Evolutionary conservation across 106 monocot genomes (phyloP), one percentile per base, ranked within the genome.

Genomic region (Triglochin maritima): DNA sequence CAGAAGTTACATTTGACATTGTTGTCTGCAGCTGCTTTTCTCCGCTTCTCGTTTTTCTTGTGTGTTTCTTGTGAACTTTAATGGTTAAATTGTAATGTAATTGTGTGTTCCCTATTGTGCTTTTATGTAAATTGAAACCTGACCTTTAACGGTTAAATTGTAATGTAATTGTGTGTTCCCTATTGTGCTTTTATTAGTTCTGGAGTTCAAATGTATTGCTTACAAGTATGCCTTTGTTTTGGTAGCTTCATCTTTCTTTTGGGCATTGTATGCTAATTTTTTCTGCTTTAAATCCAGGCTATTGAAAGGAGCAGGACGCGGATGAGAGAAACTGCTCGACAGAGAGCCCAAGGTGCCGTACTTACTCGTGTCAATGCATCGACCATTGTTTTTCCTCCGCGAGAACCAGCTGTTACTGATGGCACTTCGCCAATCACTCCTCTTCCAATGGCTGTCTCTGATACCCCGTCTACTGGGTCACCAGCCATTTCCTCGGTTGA

Each of bases 281-380:
- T 11, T 1, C 17, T 66, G 9, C 5, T 29, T 15, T 41, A 3
- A 29, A n/a, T 66, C 17, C 29, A 66, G 66, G 66, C 52, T 6
- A 51, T 66, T 11, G 66, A 66, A 52, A 66, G 66, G 6, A 66
- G 51, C 11, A 51, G 51, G 7, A 4, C 11, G 50, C 66, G 50
- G n/a, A 9, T 51, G 4, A 52, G 66, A 53, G 66, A 66, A 52
- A 66, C 11, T 15, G 41, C 66, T 42, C 66, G 4, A 42, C 50
- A 12, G 49, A 10, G 49, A 9, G 41, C n/a, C 0, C 49, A 52
- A 29, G 51, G 11, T 51, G 66, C 41, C 11, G 17, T 29, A 5
- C 8, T 2, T 15, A 48, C 64, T 49, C 16, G 15, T 64, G 5
- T 5, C 7, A 48, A 49, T 49, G 64, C 47, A 29, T 4, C 66